Conservation (phyloP, 192 early-diverging fungal genomes). For the Ambispora gerdemannii region DNA sequence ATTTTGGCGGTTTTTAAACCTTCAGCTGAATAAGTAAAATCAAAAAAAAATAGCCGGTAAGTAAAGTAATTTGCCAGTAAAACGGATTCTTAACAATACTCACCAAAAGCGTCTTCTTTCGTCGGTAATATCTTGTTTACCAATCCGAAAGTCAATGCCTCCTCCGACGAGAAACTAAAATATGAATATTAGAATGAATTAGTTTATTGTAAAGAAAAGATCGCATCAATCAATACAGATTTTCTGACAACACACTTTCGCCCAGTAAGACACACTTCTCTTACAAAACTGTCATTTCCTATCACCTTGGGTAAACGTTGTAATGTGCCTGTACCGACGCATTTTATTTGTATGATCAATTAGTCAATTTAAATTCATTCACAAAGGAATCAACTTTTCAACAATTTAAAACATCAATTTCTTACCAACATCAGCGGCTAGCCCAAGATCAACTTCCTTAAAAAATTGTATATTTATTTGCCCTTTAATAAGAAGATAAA, state of each 20-base stretch:
- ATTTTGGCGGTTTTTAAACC: slow-evolving; percentile 66
- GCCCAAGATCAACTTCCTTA: slow-evolving; percentile 85
- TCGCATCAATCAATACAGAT: neutral
- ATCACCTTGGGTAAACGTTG: slow-evolving; percentile 95
- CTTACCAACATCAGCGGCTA: slow-evolving; percentile 85
- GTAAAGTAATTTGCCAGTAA: slow-evolving; percentile 41
- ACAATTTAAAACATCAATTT: neutral
- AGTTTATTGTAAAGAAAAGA: too few species aligned
- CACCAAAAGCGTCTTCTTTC: slow-evolving; percentile 50
- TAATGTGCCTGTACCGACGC: slow-evolving; percentile 57
- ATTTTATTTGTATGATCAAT: too few species aligned
- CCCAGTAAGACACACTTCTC: slow-evolving; percentile 86
- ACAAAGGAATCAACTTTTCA: neutral
- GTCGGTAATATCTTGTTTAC: slow-evolving; percentile 51
- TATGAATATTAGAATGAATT: slow-evolving; percentile 4
- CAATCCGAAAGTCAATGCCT: slow-evolving; percentile 60
- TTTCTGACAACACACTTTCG: slow-evolving; percentile 48
- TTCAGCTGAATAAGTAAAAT: slow-evolving; percentile 49
- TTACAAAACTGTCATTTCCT: slow-evolving; percentile 85
- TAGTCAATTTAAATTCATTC: neutral
- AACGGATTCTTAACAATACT: slow-evolving; percentile 26
- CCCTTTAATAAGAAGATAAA: neutral
- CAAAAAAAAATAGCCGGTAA: slow-evolving; percentile 59
- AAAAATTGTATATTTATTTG: slow-evolving; percentile 1
- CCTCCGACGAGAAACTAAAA: slow-evolving; percentile 49